These are phyloP conservation scores for Ilyonectria robusta DNA, from an alignment of 2,329 filamentous ascomycete species.

Conservation along the genomic window DNA sequence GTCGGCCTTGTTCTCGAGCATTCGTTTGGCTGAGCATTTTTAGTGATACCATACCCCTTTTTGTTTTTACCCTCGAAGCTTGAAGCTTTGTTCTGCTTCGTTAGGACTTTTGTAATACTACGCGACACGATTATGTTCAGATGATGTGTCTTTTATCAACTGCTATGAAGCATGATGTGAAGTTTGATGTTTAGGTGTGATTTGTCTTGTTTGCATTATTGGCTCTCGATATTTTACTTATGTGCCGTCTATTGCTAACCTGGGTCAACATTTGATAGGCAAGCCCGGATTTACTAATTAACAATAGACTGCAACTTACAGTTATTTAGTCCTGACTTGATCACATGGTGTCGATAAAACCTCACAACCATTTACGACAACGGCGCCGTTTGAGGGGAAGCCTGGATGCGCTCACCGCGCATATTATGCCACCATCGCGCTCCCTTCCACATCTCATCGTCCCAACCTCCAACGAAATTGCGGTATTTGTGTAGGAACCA, in stretches of 20 bases:
- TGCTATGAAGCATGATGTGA: neutral
- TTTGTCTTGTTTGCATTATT: neutral
- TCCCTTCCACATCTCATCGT: constrained; percentile 55
- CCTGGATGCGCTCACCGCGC: constrained; percentile 44
- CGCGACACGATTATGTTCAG: constrained; percentile 33
- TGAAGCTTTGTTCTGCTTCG: constrained; percentile 30
- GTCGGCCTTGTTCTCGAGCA: constrained; percentile 39
- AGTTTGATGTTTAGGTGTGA: neutral
- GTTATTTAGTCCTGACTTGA: too few species aligned
- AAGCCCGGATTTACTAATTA: neutral
- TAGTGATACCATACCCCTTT: constrained; percentile 53
- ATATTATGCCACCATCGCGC: constrained; percentile 50
- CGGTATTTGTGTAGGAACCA: constrained; percentile 62
- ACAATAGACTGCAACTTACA: too few species aligned
- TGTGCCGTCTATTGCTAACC: neutral
- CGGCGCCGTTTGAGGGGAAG: neutral
- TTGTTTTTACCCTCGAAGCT: constrained; percentile 34
- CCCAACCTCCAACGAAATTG: constrained; percentile 52
- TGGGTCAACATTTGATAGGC: neutral
- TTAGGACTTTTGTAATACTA: constrained; percentile 42
- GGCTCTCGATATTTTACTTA: neutral
- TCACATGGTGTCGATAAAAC: neutral
- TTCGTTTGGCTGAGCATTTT: constrained; percentile 49
- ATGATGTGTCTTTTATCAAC: neutral
- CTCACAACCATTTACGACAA: neutral